Evolutionary conservation across 371 early-diverging fungal genomes (phyloP), one percentile per base, ranked within the genome.

Genomic region (Nematocida sp.): DNA sequence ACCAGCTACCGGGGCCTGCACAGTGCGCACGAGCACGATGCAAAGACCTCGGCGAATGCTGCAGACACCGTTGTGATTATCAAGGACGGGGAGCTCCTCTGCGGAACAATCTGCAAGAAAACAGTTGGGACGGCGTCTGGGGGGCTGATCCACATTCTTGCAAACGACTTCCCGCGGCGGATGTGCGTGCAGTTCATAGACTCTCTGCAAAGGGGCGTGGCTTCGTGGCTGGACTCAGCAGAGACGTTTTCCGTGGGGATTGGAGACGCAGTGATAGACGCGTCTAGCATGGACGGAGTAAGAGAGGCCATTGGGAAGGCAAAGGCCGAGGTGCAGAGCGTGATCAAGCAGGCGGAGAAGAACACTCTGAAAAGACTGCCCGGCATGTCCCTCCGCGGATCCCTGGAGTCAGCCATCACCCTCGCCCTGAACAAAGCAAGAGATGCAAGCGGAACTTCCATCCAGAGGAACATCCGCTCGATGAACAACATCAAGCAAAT

Each of bases 401-500:
- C 93, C 2, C 96, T 97, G 81, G 99, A 99, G 84, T 85, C 87
- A 51, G 85, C 87, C 58, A 91, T 96, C 80, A 95, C 92, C 77
- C 82, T 86, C 37, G 89, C 89, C 19, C 85, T 96, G 67, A 96
- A 95, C 85, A 88, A 86, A 52, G 95, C 96, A 37, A 91, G 97
- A 87, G 95, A 96, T 80, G 87, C 89, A 64, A 90, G 93, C 52
- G 97, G 97, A 80, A 90, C 89, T 78, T 83, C 85, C 80, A 94
- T 94, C 7, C 90, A 92, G 80, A 86, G 86, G 67, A 88, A 87
- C 76, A 86, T 96, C 77, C 89, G 88, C 78, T 89, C 89, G 76
- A 87, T 87, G 77, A 99, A 99, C 87, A 95, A 96, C 83, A 91
- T 95, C 67, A 92, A 92, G 77, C 91, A 92, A 81, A 99, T 96